Percentiles rank a stretch among this genome's conserved stretches.
Conservation (phyloP, 495 filamentous ascomycete species). For the Bacidia gigantensis region DNA sequence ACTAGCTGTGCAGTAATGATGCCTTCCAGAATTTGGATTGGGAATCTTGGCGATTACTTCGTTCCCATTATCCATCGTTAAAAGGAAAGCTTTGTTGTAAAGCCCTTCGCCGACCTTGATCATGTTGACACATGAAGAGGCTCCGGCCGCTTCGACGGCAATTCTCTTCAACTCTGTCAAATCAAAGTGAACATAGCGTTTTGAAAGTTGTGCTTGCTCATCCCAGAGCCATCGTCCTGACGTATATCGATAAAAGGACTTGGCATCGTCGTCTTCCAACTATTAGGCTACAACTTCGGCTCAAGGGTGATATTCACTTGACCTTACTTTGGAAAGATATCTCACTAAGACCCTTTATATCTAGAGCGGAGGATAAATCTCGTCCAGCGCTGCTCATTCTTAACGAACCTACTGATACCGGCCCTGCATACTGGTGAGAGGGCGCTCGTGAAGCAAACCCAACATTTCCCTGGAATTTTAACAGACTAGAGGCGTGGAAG, state of each 20-base stretch:
- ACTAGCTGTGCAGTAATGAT: slow-evolving; percentile 25
- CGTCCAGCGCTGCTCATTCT: too few relatives aligned
- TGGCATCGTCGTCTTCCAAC: too few relatives aligned
- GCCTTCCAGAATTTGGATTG: slow-evolving; percentile 25
- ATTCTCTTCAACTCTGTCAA: slow-evolving; percentile 23
- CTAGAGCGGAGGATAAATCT: too few relatives aligned
- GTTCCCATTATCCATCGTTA: slow-evolving; percentile 28
- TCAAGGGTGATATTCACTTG: too few relatives aligned
- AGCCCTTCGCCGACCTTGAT: slow-evolving; percentile 24
- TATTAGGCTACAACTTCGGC: too few relatives aligned
- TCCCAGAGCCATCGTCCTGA: slow-evolving; percentile 27
- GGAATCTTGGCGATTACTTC: slow-evolving; percentile 27
- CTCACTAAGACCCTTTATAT: too few relatives aligned
- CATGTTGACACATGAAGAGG: slow-evolving; percentile 20
- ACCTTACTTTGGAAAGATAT: too few relatives aligned
- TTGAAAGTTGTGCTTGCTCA: slow-evolving; percentile 24
- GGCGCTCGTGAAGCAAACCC: too few relatives aligned
- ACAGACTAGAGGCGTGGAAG: too few relatives aligned
- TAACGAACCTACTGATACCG: too few relatives aligned
- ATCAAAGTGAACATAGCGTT: slow-evolving; percentile 26
- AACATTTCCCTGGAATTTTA: too few relatives aligned
- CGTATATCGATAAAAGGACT: slow-evolving; percentile 26
- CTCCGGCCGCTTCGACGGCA: slow-evolving; percentile 25
- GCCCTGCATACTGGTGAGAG: too few relatives aligned
- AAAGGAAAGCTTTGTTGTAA: slow-evolving; percentile 27